Evolutionary conservation across 2,329 filamentous ascomycete genomes (phyloP), one percentile per base, ranked within the genome.

Genomic region (Myriosclerotinia scirpicola): DNA sequence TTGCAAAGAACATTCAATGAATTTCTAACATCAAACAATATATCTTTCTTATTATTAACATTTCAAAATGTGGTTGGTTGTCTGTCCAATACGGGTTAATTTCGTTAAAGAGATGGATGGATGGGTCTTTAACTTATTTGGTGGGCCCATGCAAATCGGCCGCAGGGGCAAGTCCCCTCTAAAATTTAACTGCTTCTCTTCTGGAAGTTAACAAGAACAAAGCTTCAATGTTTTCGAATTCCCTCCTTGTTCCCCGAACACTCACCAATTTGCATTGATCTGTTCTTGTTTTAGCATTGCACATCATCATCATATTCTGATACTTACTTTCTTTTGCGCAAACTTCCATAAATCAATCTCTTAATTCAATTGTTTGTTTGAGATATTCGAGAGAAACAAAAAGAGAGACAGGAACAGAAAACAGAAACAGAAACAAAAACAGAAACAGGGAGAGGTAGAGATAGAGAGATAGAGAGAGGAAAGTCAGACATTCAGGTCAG

Each of bases 101-200:
- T 64, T 64, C 61, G 34, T 64, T 63, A 36, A 17, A 42, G 14
- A 40, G 50, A 50, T 36, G 11, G 11, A 42, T 14, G 40, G 40
- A 14, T 46, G 20, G 20, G 6, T 46, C 44, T 20, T 36, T 44
- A 64, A 46, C 26, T 26, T 26, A 38, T 14, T 40, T n/a, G 54
- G 53, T 50, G 63, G 54, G 52, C 50, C 42, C 63, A 56, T 48
- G 54, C 22, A 26, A 50, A 50, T 59, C 63, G 63, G 63, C 63
- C 63, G 54, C 63, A 65, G 63, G 63, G 63, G 63, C 54, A 65
- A 65, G 58, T 65, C 63, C 54, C 63, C 63, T 60, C 54, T 65
- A 58, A 65, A 65, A 58, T 59, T 65, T 59, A 59, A 50, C 58
- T 60, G 58, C 58, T 50, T 54, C 34, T 48, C 58, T 48, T 59